phyloP scores from a whole-genome alignment of 192 early-diverging fungal species.

The Globomyces pollinis-pini region DNA sequence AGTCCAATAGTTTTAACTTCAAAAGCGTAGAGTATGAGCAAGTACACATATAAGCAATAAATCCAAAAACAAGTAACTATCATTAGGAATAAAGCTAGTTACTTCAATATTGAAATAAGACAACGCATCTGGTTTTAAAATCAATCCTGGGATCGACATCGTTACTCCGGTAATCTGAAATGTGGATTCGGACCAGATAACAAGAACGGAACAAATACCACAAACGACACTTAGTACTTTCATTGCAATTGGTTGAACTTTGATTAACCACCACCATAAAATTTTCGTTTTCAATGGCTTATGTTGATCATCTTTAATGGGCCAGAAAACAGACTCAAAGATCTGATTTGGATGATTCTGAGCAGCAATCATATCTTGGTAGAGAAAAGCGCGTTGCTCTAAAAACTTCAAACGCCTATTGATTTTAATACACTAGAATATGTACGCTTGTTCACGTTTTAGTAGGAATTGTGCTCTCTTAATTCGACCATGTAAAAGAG shows the following conservation, averaged over 20 bases:
- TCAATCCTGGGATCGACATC: constrained; percentile 64
- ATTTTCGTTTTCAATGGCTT: neutral
- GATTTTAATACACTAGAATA: no score
- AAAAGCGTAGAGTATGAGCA: constrained; percentile 90
- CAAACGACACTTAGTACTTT: constrained; percentile 52
- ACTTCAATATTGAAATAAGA: constrained; percentile 40
- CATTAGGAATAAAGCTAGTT: neutral
- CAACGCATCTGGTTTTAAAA: constrained; percentile 31
- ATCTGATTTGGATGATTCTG: constrained; percentile 50
- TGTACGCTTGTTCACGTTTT: constrained; percentile 67
- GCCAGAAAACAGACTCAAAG: constrained; percentile 23
- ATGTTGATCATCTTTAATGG: constrained; percentile 4
- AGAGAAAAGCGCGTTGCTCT: constrained; percentile 67
- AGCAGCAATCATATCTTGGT: constrained; percentile 74
- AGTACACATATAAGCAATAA: constrained; percentile 84
- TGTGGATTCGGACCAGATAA: constrained; percentile 93
- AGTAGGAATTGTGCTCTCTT: constrained; percentile 61
- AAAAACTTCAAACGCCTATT: constrained; percentile 27
- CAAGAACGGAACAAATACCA: constrained; percentile 51
- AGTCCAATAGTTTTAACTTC: constrained; percentile 80
- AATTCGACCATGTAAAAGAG: constrained; percentile 59
- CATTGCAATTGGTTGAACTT: constrained; percentile 56
- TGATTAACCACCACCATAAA: constrained; percentile 84
- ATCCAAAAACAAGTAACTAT: constrained; percentile 62
- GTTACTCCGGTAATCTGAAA: constrained; percentile 55